A percentile compares a stretch with the other conserved stretches of the same genome.
Evolutionary conservation across 139 green algal genomes (phyloP).

Genomic region (Chlorella vulgaris): DNA sequence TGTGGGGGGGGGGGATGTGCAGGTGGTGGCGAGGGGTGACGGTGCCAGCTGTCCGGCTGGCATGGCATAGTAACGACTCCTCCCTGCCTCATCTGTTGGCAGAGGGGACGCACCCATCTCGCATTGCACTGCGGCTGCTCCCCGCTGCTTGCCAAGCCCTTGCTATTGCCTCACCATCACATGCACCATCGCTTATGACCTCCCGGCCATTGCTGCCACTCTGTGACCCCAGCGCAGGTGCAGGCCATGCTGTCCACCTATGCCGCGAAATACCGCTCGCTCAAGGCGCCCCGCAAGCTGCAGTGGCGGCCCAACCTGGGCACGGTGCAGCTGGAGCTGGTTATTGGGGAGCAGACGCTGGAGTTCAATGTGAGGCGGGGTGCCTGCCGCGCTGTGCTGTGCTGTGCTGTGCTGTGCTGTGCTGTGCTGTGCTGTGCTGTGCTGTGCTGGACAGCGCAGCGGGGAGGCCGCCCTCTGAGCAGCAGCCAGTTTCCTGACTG

Average conservation of each 20-base stretch:
- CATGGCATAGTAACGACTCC: no score
- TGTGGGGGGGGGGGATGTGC: neutral
- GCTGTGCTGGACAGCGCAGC: neutral
- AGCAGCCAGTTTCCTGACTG: no score
- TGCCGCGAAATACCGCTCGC: constrained; percentile 62
- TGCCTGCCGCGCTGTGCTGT: no score
- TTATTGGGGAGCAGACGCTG: constrained; percentile 45
- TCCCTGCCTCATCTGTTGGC: no score
- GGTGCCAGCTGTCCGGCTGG: neutral
- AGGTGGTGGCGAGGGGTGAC: neutral
- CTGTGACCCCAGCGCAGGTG: neutral
- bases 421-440: no score
- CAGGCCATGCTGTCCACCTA: constrained; percentile 44
- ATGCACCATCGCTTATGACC: no score
- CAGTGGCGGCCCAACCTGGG: constrained; percentile 80
- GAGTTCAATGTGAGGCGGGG: constrained; percentile 51
- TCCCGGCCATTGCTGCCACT: neutral
- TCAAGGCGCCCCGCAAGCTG: constrained; percentile 92
- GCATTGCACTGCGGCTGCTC: no score
- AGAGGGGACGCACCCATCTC: no score
- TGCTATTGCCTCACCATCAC: no score
- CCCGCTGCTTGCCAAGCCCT: no score
- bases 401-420: no score
- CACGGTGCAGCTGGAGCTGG: constrained; percentile 75
- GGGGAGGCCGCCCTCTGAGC: no score